Conservation (phyloP, 306 rosid species). For the Casuarina cunninghamiana region DNA sequence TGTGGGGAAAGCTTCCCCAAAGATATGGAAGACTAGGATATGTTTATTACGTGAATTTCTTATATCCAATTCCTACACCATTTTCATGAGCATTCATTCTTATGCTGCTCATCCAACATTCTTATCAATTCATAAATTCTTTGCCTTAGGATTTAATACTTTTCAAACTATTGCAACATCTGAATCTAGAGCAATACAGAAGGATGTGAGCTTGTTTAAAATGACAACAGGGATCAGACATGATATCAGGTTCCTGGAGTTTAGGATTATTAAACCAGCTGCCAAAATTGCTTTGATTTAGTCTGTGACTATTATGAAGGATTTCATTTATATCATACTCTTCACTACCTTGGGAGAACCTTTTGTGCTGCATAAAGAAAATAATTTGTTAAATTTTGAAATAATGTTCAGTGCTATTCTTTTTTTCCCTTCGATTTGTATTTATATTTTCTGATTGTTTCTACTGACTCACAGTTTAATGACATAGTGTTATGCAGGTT, state of each 20-base stretch:
- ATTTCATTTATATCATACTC: neutral
- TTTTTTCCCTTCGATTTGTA: constrained; percentile 16
- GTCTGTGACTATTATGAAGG: neutral
- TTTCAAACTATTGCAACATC: neutral
- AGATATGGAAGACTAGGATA: neutral
- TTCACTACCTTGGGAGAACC: neutral
- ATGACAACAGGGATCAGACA: neutral
- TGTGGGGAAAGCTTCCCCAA: neutral
- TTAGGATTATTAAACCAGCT: neutral
- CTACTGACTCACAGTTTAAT: constrained; percentile 55
- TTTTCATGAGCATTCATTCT: neutral
- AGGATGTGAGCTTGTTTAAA: neutral
- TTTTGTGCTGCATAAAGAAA: neutral
- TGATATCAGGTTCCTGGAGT: neutral
- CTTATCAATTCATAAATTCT: neutral
- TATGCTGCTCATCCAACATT: neutral
- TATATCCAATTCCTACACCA: too few species aligned
- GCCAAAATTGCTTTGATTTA: neutral
- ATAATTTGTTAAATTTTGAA: neutral
- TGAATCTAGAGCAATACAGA: neutral
- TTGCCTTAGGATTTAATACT: neutral
- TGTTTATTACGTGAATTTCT: neutral
- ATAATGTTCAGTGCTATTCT: constrained; percentile 12
- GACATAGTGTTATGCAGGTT: constrained; percentile 87
- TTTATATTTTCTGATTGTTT: constrained; percentile 46